Evolutionary conservation across 345 rosid species (phyloP).

Genomic region (Excoecaria agallocha): DNA sequence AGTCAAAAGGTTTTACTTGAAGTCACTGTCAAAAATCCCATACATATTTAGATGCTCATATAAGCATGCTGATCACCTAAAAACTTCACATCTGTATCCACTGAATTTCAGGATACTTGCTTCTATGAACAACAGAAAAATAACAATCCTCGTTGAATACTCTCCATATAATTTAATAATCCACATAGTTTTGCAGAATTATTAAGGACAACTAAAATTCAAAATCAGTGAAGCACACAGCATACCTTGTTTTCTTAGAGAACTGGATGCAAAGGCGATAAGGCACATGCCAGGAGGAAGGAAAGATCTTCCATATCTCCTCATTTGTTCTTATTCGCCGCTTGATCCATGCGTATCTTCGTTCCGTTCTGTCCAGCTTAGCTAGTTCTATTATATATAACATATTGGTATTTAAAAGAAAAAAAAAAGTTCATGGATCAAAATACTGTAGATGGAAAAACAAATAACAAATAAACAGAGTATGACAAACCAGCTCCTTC

Average conservation of each 20-base stretch:
- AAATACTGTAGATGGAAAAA: neutral
- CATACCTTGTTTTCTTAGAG: conserved; percentile 91
- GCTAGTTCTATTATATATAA: conserved; percentile 60
- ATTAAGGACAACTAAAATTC: neutral
- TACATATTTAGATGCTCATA: neutral
- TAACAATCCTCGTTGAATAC: neutral
- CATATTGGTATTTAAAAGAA: conserved; percentile 8
- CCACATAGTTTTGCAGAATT: neutral
- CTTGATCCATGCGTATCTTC: conserved; percentile 97
- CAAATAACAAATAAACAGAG: neutral
- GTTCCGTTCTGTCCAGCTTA: conserved; percentile 92
- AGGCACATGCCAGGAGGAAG: conserved; percentile 94
- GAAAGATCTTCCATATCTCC: conserved; percentile 96
- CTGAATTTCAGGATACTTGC: neutral
- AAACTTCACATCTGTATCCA: neutral
- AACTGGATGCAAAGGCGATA: conserved; percentile 91
- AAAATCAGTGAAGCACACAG: neutral
- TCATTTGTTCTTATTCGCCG: conserved; percentile 94
- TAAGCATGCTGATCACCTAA: neutral
- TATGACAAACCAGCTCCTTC: conserved; percentile 91
- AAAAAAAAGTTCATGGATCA: conserved; percentile 17
- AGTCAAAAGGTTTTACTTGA: too few relatives aligned
- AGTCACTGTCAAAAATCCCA: too few relatives aligned
- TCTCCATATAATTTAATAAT: neutral
- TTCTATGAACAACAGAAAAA: neutral